A percentile compares a stretch with the other conserved stretches of the same genome.
phyloP scores from a whole-genome alignment of 306 rosid genomes.

The Citrullus amarus region DNA sequence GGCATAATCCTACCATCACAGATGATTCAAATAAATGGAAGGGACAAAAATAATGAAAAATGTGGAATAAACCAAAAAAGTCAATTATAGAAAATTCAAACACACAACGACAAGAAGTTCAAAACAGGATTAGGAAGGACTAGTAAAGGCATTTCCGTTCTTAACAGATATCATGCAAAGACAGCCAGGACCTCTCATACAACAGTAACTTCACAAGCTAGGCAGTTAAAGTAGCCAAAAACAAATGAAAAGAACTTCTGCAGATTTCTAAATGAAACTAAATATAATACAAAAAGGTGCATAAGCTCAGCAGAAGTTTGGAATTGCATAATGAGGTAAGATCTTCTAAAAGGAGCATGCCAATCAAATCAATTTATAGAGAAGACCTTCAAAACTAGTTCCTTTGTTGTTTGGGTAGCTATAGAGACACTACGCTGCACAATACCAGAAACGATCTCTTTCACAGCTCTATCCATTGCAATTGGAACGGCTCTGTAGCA shows the following conservation, averaged over 20 bases:
- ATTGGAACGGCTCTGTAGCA: slow-evolving; percentile 63
- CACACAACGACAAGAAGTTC: background rate
- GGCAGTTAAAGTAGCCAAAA: background rate
- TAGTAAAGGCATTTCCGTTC: background rate
- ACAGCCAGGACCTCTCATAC: background rate
- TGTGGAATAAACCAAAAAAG: background rate
- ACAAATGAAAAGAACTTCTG: background rate
- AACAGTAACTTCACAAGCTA: background rate
- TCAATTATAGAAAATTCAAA: background rate
- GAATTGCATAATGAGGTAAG: background rate
- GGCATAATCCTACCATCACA: slow-evolving; percentile 70
- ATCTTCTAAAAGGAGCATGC: background rate
- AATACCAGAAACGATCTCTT: slow-evolving; percentile 69
- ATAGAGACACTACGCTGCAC: slow-evolving; percentile 98
- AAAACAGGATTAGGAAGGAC: too few relatives aligned
- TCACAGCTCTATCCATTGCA: slow-evolving; percentile 96
- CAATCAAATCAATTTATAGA: background rate
- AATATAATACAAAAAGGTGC: background rate
- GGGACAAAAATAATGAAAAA: slow-evolving; percentile 1
- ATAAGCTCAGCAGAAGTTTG: background rate
- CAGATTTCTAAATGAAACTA: background rate
- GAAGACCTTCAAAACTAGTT: slow-evolving; percentile 88
- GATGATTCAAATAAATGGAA: slow-evolving; percentile 5
- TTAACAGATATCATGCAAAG: background rate
- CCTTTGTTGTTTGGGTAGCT: slow-evolving; percentile 97